Conservation (phyloP, 495 filamentous ascomycete genomes). For the Podospora conica region DNA sequence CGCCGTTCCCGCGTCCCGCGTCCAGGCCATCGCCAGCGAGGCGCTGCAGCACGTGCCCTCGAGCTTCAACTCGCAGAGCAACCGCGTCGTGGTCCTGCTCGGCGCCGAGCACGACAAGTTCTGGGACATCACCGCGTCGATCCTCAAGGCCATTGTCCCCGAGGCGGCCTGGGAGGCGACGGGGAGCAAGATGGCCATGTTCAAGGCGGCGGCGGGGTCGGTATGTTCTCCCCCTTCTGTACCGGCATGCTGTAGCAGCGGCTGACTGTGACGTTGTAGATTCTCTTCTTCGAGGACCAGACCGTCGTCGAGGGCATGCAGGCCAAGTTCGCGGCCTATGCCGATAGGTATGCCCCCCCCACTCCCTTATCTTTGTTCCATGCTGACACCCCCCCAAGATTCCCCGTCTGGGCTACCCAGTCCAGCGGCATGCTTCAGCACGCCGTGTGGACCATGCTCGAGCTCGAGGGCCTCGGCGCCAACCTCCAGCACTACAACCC, state of each 20-base stretch:
- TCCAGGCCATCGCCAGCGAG: slow-evolving; percentile 52
- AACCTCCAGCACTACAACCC: slow-evolving; percentile 76
- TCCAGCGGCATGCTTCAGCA: slow-evolving; percentile 62
- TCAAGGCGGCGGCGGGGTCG: slow-evolving; percentile 53
- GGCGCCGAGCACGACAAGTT: slow-evolving; percentile 59
- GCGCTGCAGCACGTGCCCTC: slow-evolving; percentile 49
- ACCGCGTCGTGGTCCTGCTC: slow-evolving; percentile 55
- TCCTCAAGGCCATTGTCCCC: slow-evolving; percentile 53
- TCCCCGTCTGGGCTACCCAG: slow-evolving; percentile 58
- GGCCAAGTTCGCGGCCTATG: slow-evolving; percentile 49
- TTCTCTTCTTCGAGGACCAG: slow-evolving; percentile 61
- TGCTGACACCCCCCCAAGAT: slow-evolving; percentile 24
- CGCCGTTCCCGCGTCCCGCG: slow-evolving; percentile 41
- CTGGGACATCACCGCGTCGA: slow-evolving; percentile 51
- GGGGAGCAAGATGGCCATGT: slow-evolving; percentile 42
- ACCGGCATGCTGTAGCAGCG: slow-evolving; percentile 1
- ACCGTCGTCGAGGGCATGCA: slow-evolving; percentile 45
- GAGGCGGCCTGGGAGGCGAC: slow-evolving; percentile 47
- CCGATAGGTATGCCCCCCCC: slow-evolving; percentile 33
- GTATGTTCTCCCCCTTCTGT: slow-evolving; percentile 31
- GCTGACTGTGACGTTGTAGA: slow-evolving; percentile 24
- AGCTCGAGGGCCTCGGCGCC: slow-evolving; percentile 63
- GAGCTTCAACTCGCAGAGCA: slow-evolving; percentile 62
- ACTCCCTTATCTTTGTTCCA: neutral
- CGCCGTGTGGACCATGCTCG: slow-evolving; percentile 59